A percentile compares a stretch with the other conserved stretches of the same genome.
Evolutionary conservation across 495 filamentous ascomycete genomes (phyloP).

Genomic region (Penicillium bovifimosum): DNA sequence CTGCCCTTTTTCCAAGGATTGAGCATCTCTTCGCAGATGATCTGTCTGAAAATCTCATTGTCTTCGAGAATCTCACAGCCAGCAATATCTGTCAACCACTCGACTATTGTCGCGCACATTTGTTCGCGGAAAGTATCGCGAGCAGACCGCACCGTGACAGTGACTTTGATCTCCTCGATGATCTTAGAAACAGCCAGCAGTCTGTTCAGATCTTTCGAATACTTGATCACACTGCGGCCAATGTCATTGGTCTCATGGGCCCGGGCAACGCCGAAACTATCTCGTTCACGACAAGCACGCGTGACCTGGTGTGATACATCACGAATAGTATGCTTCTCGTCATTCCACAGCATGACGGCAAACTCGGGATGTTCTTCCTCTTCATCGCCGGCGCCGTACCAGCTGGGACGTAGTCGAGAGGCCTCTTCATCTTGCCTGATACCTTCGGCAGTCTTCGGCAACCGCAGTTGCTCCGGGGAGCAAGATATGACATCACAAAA

Average conservation of each 20-base stretch:
- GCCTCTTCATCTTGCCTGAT: slow-evolving; percentile 76
- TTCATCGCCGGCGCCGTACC: slow-evolving; percentile 60
- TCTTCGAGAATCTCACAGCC: slow-evolving; percentile 83
- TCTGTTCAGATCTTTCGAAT: slow-evolving; percentile 61
- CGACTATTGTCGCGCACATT: slow-evolving; percentile 96
- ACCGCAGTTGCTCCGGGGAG: slow-evolving; percentile 87
- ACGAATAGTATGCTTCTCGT: slow-evolving; percentile 95
- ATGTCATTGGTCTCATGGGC: slow-evolving; percentile 85
- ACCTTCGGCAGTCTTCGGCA: slow-evolving; percentile 72
- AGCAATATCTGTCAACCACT: slow-evolving; percentile 91
- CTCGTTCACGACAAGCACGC: slow-evolving; percentile 72
- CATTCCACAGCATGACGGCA: slow-evolving; percentile 91
- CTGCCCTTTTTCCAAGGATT: slow-evolving; percentile 82
- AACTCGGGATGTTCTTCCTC: slow-evolving; percentile 62
- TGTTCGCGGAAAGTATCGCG: slow-evolving; percentile 94
- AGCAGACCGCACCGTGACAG: slow-evolving; percentile 87
- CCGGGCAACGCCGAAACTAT: slow-evolving; percentile 61
- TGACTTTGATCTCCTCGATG: slow-evolving; percentile 93
- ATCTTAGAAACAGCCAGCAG: slow-evolving; percentile 71
- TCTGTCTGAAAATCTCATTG: slow-evolving; percentile 67
- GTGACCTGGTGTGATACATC: slow-evolving; percentile 87
- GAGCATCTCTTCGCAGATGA: slow-evolving; percentile 87
- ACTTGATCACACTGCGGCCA: slow-evolving; percentile 76
- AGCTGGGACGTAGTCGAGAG: slow-evolving; percentile 68
- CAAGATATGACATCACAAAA: slow-evolving; percentile 96